These are phyloP conservation scores for Kluyveromyces nonfermentans DNA, from an alignment of 805 yeast genomes.

Conservation along the genomic window DNA sequence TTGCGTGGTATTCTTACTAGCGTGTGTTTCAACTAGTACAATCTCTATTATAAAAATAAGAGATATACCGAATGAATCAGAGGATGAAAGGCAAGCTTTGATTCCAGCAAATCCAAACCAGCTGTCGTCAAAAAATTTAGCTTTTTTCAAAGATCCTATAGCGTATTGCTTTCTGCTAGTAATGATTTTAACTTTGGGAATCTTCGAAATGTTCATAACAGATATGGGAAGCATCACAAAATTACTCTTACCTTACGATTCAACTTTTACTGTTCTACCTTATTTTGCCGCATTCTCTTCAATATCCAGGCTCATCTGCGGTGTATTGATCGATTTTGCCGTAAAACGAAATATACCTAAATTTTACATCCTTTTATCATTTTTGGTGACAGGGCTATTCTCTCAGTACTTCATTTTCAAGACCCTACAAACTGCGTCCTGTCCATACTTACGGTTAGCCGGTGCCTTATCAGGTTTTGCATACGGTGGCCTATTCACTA, in stretches of 20 bases:
- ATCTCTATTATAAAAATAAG: slow-evolving; percentile 45
- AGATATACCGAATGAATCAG: slow-evolving; percentile 13
- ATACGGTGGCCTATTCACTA: slow-evolving; percentile 79
- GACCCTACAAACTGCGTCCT: slow-evolving; percentile 11
- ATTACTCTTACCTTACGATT: slow-evolving; percentile 16
- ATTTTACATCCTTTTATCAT: slow-evolving; percentile 24
- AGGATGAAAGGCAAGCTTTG: slow-evolving; percentile 15
- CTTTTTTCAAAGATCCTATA: slow-evolving; percentile 41
- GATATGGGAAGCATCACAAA: slow-evolving; percentile 70
- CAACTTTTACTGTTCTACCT: slow-evolving; percentile 37
- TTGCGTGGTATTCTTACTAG: slow-evolving; percentile 44
- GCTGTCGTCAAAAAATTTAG: not conserved
- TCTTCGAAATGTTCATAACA: slow-evolving; percentile 75
- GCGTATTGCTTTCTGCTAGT: slow-evolving; percentile 57
- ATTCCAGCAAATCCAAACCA: slow-evolving; percentile 18
- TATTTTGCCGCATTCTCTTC: slow-evolving; percentile 66
- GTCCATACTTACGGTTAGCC: slow-evolving; percentile 18
- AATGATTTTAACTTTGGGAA: slow-evolving; percentile 65
- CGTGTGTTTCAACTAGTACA: slow-evolving; percentile 55
- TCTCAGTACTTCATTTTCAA: slow-evolving; percentile 29
- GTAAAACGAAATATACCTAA: slow-evolving; percentile 25
- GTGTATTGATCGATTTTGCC: slow-evolving; percentile 58
- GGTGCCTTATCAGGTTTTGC: slow-evolving; percentile 54
- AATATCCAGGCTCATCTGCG: slow-evolving; percentile 52
- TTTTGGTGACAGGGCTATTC: slow-evolving; percentile 29